Conservation (phyloP, 768 basidiomycete genomes). For the Coprinopsis strossmayeri region DNA sequence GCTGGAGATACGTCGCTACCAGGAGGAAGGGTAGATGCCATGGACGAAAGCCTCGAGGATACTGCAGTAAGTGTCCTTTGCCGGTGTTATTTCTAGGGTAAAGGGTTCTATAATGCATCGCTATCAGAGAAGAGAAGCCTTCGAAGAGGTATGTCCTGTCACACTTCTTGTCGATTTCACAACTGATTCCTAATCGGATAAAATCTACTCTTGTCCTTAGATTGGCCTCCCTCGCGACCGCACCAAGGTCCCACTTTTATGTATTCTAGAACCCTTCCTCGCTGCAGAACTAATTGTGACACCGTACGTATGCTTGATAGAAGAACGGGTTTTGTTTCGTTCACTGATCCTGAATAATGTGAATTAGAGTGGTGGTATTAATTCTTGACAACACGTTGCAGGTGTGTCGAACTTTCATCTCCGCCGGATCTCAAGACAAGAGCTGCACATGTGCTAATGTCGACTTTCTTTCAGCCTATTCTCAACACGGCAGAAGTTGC, state of each 20-base stretch:
- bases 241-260: conserved; percentile 65
- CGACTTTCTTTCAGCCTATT: conserved; percentile 47
- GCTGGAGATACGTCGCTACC: conserved; percentile 88
- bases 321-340: too few relatives aligned
- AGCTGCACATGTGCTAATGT: neutral
- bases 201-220: too few relatives aligned
- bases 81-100: neutral
- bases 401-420: conserved; percentile 29
- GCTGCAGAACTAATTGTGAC: conserved; percentile 73
- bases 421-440: too few relatives aligned
- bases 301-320: conserved; percentile 56
- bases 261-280: conserved; percentile 73
- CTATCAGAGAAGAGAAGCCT: conserved; percentile 75
- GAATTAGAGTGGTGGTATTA: conserved; percentile 71
- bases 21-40: conserved; percentile 72
- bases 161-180: neutral
- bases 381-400: conserved; percentile 73
- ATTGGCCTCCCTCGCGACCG: conserved; percentile 76
- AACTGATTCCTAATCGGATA: too few relatives aligned
- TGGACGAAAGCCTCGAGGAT: conserved; percentile 65
- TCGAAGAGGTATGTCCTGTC: conserved; percentile 62
- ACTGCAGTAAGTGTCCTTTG: conserved; percentile 71
- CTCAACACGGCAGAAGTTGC: conserved; percentile 76
- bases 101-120: neutral
- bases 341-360: neutral